phyloP scores from a whole-genome alignment of 2,329 filamentous ascomycete species.

The Aspergillus tubingensis region DNA sequence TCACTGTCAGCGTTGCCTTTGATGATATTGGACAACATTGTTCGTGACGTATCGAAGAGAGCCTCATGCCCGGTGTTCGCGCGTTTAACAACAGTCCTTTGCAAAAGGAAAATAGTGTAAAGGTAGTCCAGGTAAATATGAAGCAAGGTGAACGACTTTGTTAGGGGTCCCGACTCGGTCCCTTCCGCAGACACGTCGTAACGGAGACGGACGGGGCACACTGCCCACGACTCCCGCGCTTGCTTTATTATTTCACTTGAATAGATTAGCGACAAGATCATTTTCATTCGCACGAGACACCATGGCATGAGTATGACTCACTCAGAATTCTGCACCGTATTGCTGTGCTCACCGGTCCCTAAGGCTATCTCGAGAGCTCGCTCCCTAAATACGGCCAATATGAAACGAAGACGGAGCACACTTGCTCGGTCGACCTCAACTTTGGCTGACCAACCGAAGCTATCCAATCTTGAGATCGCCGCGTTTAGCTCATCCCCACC shows the following conservation, averaged over 20 bases:
- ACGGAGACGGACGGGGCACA: slow-evolving; percentile 28
- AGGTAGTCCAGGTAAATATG: slow-evolving; percentile 39
- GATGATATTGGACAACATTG: slow-evolving; percentile 33
- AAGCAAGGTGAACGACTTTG: slow-evolving; percentile 24
- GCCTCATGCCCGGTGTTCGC: slow-evolving; percentile 33
- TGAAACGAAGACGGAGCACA: slow-evolving; percentile 29
- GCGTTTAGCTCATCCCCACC: slow-evolving; percentile 27
- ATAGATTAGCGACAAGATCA: neutral
- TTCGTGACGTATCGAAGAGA: slow-evolving; percentile 36
- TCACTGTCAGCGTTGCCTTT: slow-evolving; percentile 31
- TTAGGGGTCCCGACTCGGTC: slow-evolving; percentile 13
- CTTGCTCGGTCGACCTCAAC: slow-evolving; percentile 22
- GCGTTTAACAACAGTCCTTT: slow-evolving; percentile 36
- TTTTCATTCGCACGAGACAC: neutral
- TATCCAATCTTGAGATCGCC: slow-evolving; percentile 30
- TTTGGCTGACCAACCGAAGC: slow-evolving; percentile 31
- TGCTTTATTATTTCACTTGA: slow-evolving; percentile 30
- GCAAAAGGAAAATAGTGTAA: slow-evolving; percentile 39
- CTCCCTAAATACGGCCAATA: slow-evolving; percentile 31
- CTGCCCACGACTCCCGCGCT: slow-evolving; percentile 27
- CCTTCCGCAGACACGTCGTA: slow-evolving; percentile 23
- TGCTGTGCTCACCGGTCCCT: slow-evolving; percentile 25
- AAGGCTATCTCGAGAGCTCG: slow-evolving; percentile 36
- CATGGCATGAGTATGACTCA: slow-evolving; percentile 11
- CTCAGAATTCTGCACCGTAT: slow-evolving; percentile 31